Base-by-base conservation (phyloP, 768 basidiomycete genomes). In the Cystofilobasidium bisporidii region DNA sequence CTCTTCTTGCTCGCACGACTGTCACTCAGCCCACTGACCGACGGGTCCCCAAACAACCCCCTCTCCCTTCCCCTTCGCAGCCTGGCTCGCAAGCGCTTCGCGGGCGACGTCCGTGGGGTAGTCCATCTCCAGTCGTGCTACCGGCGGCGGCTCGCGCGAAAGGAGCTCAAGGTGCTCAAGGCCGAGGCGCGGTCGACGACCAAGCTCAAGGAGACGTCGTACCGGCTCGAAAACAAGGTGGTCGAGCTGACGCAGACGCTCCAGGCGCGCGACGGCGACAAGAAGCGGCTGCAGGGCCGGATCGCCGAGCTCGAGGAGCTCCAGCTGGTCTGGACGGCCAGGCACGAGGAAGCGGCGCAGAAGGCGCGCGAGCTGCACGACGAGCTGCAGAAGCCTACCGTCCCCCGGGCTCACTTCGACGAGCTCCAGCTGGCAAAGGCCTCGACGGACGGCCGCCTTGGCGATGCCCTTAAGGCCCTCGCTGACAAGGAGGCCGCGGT, bases 181-280 rank as follows among this genome's bases (percentile, higher is more conserved):
- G 83, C 86, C 11, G 96, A 99, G 77, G 96, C 96, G 9, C 90
- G 92, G 61, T 98, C 96, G 1, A 93, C 93, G 33, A 88, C 89
- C 72, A 96, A 92, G 76, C 97, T 94, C 85, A 97, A 96, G 80
- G 92, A 96, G 79, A 96, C 94, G 72, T 97, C 94, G 0, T 98
- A 98, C 75, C 86, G 85, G 72, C 82, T 99, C 65, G 96, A 99
- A 80, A 99, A 98, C 82, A 99, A 98, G 79, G 96, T 99, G 53
- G 91, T 99, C 67, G 94, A 98, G 76, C 87, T 99, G 70, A 98
- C 96, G 0, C 96, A 99, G 76, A 85, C 80, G 20, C 83, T 99
- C 17, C 96, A 97, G 77, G 86, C 83, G 74, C 86, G 94, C 57
- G 92, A 87, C 2, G 83, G 84, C 67, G 94, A 99, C 80, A 91